These are phyloP conservation scores for Raddia distichophylla DNA, from an alignment of 176 grass and related monocot species.

Conservation along the genomic window DNA sequence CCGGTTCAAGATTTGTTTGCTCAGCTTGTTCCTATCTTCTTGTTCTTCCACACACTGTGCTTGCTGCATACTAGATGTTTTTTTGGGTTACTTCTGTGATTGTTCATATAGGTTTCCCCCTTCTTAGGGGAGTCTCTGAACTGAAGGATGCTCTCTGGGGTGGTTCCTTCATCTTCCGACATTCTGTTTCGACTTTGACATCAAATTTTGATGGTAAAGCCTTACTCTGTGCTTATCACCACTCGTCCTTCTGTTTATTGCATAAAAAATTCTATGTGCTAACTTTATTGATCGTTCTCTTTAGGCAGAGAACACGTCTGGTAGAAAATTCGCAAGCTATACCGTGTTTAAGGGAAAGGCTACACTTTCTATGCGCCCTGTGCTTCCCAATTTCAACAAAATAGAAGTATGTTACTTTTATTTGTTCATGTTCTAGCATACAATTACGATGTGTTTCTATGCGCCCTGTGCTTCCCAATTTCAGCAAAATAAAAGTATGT, in stretches of 20 bases:
- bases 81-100: too few species aligned
- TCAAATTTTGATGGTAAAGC: too few species aligned
- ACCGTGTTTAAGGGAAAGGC: conserved; percentile 92
- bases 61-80: too few species aligned
- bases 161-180: conserved; percentile 49
- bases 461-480: conserved; percentile 68
- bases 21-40: too few species aligned
- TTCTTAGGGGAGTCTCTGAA: conserved; percentile 39
- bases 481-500: conserved; percentile 66
- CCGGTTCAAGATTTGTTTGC: too few species aligned
- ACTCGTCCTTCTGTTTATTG: too few species aligned
- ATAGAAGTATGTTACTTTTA: conserved; percentile 58
- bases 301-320: conserved; percentile 40
- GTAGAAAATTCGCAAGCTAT: conserved; percentile 60
- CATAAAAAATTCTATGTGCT: too few species aligned
- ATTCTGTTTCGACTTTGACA: conserved; percentile 2
- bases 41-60: too few species aligned
- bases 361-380: conserved; percentile 69
- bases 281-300: background rate
- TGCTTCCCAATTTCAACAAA: conserved; percentile 70
- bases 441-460: too few species aligned
- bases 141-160: conserved; percentile 53
- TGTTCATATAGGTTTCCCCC: background rate
- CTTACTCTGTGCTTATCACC: too few species aligned
- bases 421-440: conserved; percentile 29